Conservation (phyloP, 208 protist species). For the Trypanosoma vivax region DNA sequence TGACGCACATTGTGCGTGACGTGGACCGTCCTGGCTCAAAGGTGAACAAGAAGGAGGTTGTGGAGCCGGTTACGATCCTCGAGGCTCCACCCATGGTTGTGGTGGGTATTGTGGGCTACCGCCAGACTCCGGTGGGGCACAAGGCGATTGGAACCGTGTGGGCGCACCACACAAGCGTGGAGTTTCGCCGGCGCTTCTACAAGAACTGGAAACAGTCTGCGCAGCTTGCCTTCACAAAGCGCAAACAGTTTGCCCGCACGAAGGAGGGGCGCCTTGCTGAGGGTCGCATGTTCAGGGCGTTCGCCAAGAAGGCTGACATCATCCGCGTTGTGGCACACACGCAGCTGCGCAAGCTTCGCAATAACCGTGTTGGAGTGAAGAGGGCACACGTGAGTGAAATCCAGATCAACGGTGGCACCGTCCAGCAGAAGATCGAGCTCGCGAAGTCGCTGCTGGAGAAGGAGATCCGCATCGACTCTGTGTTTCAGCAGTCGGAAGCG, state of each 20-base stretch:
- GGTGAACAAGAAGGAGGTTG: slow-evolving; percentile 98
- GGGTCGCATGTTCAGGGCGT: slow-evolving; percentile 82
- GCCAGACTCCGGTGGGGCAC: slow-evolving; percentile 94
- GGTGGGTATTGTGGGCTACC: slow-evolving; percentile 98
- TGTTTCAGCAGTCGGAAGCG: slow-evolving; percentile 96
- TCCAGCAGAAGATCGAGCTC: slow-evolving; percentile 96
- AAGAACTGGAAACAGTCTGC: slow-evolving; percentile 98
- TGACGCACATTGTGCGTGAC: slow-evolving; percentile 98
- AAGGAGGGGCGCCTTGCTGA: slow-evolving; percentile 85
- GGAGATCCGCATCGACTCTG: slow-evolving; percentile 88
- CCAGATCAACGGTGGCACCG: slow-evolving; percentile 98
- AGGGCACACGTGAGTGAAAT: slow-evolving; percentile 99
- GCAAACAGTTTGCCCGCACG: slow-evolving; percentile 76
- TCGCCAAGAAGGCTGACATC: slow-evolving; percentile 95
- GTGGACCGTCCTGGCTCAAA: slow-evolving; percentile 91
- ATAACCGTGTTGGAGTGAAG: slow-evolving; percentile 98
- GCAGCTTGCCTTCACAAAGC: slow-evolving; percentile 97
- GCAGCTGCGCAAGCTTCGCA: slow-evolving; percentile 93
- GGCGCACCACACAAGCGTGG: slow-evolving; percentile 94
- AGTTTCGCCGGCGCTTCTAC: slow-evolving; percentile 97
- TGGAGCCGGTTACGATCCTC: slow-evolving; percentile 98
- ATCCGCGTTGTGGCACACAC: slow-evolving; percentile 99
- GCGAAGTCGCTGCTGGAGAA: slow-evolving; percentile 95
- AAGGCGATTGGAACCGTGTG: slow-evolving; percentile 97
- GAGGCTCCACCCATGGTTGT: slow-evolving; percentile 98